A percentile compares a stretch with the other conserved stretches of the same genome.
Evolutionary conservation across 2,329 filamentous ascomycete genomes (phyloP).

Genomic region (Aspergillus flavus): DNA sequence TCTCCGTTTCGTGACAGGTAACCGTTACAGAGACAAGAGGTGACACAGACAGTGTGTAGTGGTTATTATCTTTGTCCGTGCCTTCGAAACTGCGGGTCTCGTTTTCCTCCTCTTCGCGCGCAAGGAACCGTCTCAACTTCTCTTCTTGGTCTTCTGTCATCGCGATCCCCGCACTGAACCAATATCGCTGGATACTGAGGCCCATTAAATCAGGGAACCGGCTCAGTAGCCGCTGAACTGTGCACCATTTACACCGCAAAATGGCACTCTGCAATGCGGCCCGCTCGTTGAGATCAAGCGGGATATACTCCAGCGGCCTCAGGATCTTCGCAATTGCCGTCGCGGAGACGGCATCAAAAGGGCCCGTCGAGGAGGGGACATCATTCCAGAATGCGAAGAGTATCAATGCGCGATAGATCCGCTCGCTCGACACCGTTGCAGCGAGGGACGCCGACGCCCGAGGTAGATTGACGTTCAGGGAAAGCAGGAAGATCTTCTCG

Average conservation of each 20-base stretch:
- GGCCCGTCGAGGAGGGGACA: neutral
- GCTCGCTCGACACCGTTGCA: constrained; percentile 41
- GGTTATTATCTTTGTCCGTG: constrained; percentile 8
- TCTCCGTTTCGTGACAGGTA: constrained; percentile 12
- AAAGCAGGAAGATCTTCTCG: constrained; percentile 55
- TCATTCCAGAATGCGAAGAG: constrained; percentile 45
- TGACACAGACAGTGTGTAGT: constrained; percentile 26
- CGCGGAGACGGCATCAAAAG: neutral
- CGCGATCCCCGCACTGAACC: constrained; percentile 30
- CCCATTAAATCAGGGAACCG: constrained; percentile 39
- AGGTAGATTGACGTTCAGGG: constrained; percentile 49
- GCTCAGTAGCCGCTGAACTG: constrained; percentile 33
- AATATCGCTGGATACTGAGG: constrained; percentile 37
- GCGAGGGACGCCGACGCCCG: constrained; percentile 46
- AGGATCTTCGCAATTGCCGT: constrained; percentile 34
- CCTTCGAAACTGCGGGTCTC: constrained; percentile 22
- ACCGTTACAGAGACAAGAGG: constrained; percentile 26
- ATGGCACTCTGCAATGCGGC: constrained; percentile 38
- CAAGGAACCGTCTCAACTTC: constrained; percentile 25
- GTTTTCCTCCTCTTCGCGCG: constrained; percentile 13
- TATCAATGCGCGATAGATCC: constrained; percentile 45
- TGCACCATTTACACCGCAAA: constrained; percentile 45
- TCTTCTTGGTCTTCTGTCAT: constrained; percentile 24
- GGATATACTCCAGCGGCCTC: constrained; percentile 38
- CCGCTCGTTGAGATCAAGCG: constrained; percentile 31